Evolutionary conservation across 108 stramenopile genomes (phyloP), one percentile per base, ranked within the genome.

Genomic region (Nitzschia sp.): DNA sequence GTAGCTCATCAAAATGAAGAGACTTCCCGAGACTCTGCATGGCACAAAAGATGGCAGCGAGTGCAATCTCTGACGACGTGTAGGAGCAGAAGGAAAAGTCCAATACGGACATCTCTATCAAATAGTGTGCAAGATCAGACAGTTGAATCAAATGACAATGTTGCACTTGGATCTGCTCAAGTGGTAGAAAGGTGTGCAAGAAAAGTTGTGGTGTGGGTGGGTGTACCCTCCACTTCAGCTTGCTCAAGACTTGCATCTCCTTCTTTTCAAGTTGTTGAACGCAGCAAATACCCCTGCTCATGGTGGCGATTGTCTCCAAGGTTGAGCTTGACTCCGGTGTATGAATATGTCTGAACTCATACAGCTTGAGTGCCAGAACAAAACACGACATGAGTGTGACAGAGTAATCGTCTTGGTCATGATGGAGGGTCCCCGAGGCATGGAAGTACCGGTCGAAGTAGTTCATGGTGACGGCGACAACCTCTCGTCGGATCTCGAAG

Each of bases 331-430:
- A 43, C 12, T 37, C 42, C 14, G 54, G 41, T 11, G 57, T 63
- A 15, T 54, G 57, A 26, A 87, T 69, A 44, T 71, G 76, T 29
- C 62, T 66, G 10, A 69, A 74, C 50, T 82, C 84, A 57, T 75
- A 67, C 9, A 92, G 76, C 65, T 92, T 92, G 76, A 88, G 76
- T 44, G 85, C 82, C 2, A 92, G 65, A 54, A 81, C 87, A 40
- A 92, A 73, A 7, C 78, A 72, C 3, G 88, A 84, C 88, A 92
- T 92, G 21, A 77, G 78, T 3, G 82, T 79, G 37, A 92, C 70
- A 25, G 86, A 84, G 65, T 84, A 88, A 57, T 75, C 74, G 22
- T 74, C 73, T 59, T 80, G 78, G 34, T 80, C 69, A 22, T 77
- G 70, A 26, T 48, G 44, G 34, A 63, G 24, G 20, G 51, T 34